These are phyloP conservation scores for Musa troglodytarum DNA, from an alignment of 176 grass and related monocot species.

Conservation along the genomic window DNA sequence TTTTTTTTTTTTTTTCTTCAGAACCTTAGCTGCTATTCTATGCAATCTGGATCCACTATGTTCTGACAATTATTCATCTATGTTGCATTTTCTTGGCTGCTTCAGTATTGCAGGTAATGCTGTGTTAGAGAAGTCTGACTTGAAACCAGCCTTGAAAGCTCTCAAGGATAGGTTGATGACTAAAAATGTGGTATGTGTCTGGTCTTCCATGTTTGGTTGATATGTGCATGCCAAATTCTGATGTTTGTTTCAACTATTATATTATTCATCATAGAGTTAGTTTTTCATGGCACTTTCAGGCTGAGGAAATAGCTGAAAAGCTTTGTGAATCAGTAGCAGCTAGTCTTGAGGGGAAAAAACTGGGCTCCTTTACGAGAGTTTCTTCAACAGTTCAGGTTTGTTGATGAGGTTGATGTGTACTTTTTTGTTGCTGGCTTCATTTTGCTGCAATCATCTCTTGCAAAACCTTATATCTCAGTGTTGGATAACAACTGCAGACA, in stretches of 20 bases:
- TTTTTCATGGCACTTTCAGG: slow-evolving; percentile 25
- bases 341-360: slow-evolving; percentile 87
- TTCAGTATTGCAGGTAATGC: slow-evolving; percentile 81
- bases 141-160: slow-evolving; percentile 79
- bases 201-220: neutral
- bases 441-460: neutral
- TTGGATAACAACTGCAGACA: slow-evolving; percentile 36
- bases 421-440: neutral
- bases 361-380: slow-evolving; percentile 91
- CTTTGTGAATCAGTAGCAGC: slow-evolving; percentile 87
- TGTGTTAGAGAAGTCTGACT: slow-evolving; percentile 61
- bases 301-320: slow-evolving; percentile 91
- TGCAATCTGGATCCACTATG: neutral
- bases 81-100: slow-evolving; percentile 21
- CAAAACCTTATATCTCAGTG: neutral
- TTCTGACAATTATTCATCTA: neutral
- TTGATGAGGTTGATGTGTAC: neutral
- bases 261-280: neutral
- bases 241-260: neutral
- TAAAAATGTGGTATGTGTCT: slow-evolving; percentile 83
- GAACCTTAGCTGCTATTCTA: neutral
- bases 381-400: slow-evolving; percentile 89
- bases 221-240: neutral
- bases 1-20: neutral
- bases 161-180: slow-evolving; percentile 92